phyloP scores from a whole-genome alignment of 2,329 filamentous ascomycete genomes.

The Didymella pinodella region DNA sequence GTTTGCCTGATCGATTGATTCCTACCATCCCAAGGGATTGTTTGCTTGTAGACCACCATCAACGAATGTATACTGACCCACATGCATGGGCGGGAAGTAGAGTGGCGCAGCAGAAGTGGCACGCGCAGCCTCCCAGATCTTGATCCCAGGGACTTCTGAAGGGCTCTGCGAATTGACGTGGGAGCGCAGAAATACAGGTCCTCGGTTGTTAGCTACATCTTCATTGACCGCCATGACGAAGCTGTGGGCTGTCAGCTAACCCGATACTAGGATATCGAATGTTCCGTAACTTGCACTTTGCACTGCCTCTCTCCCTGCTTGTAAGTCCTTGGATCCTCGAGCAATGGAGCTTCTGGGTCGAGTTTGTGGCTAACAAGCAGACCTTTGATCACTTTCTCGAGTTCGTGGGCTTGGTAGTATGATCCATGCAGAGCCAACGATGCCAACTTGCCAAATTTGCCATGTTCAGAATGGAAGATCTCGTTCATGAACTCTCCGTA shows the following conservation, averaged over 20 bases:
- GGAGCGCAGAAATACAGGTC: constrained; percentile 2
- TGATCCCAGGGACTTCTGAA: constrained; percentile 3
- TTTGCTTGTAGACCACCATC: constrained; percentile 7
- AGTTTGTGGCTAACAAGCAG: too few species aligned
- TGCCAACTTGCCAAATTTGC: not conserved
- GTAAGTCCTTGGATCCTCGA: not conserved
- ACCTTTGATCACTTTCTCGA: not conserved
- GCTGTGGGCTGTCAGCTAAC: not conserved
- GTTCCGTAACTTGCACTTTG: not conserved
- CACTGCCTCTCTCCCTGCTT: not conserved
- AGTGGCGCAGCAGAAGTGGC: constrained; percentile 18
- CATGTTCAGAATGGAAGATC: constrained; percentile 1
- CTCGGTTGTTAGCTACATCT: not conserved
- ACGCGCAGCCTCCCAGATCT: constrained; percentile 17
- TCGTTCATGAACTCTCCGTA: not conserved
- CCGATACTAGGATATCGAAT: too few species aligned
- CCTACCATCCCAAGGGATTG: constrained; percentile 6
- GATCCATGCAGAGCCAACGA: not conserved
- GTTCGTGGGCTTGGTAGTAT: not conserved
- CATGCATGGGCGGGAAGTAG: constrained; percentile 15
- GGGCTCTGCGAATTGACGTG: constrained; percentile 3
- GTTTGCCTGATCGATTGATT: not conserved
- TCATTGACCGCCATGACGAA: constrained; percentile 6
- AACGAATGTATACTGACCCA: constrained; percentile 3
- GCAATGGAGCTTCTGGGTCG: too few species aligned